Base-by-base conservation (phyloP, 176 grass and related monocot species). In the Stipa capillata region DNA sequence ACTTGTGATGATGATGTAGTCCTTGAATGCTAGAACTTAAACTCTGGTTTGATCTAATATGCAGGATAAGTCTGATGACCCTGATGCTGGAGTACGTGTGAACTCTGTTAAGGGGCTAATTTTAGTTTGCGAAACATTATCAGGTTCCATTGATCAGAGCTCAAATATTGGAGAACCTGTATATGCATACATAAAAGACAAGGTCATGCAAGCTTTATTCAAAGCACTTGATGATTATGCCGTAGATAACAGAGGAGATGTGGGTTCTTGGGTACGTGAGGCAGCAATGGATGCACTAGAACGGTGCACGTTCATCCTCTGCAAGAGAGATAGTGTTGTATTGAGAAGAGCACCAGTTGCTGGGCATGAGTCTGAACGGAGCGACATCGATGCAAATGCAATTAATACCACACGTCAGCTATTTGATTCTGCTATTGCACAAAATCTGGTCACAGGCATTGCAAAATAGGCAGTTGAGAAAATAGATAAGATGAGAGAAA, bases 231-330 rank as follows among this genome's bases (percentile, higher is more conserved):
- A 98, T 59, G 95, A 98, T 77, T 98, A 94, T 78, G 83, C 95
- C 82, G 83, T 98, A 69, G 92, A 94, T 76, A 98, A 98, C 61
- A 90, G 95, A 94, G 95, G 92, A 85, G 95, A 98, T 70, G 92
- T 98, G 37, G 95, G 95, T 72, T 98, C 92, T 78, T 98, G 92
- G 95, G 90, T 98, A 39, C 95, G 92, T 56, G 92, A 98, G 89
- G 95, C 95, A 71, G 89, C 95, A 79, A 98, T 98, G 95, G 87
- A 89, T 92, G 95, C 95, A 29, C 85, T 98, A 42, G 87, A 85
- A 69, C 80, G 90, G 64, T 94, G 89, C 85, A 87, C 69, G 3
- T 87, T 80, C 41, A 91, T 98, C 43, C 87, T 94, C 41, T 94
- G 90, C 87, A 97, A 86, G 85, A 87, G 87, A 83, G 85, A 94